A percentile compares a stretch with the other conserved stretches of the same genome.
phyloP scores from a whole-genome alignment of 192 early-diverging fungal species.

The Backusella morwellensis region DNA sequence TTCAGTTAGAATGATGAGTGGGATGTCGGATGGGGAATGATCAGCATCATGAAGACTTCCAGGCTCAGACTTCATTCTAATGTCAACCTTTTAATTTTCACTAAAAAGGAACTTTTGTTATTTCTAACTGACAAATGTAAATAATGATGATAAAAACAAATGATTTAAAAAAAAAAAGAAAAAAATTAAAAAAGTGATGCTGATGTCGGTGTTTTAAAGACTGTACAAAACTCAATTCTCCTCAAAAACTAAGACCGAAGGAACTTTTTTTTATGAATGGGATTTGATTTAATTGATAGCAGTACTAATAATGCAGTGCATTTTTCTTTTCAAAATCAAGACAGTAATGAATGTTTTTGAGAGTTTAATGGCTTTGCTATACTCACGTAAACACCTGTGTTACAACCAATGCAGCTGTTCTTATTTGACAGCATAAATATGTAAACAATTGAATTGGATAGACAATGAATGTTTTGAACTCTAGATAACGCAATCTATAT shows the following conservation, averaged over 20 bases:
- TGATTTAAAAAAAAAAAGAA: neutral
- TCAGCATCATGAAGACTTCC: constrained; percentile 1
- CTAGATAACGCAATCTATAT: no score
- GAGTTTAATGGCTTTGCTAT: neutral
- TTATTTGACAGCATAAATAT: neutral
- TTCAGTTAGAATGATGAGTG: constrained; percentile 2
- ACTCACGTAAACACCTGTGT: neutral
- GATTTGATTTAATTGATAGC: neutral
- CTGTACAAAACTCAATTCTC: neutral
- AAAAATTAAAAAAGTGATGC: neutral
- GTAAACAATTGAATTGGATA: no score
- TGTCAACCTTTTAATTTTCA: neutral
- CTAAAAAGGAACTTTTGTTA: neutral
- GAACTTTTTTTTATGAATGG: neutral
- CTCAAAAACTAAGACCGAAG: neutral
- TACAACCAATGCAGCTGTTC: neutral
- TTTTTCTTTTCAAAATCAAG: no score
- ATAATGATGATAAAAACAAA: neutral
- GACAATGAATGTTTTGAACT: no score
- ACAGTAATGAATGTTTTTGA: no score
- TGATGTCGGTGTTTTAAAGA: neutral
- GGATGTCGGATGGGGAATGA: neutral
- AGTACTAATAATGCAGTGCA: no score
- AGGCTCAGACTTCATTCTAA: neutral
- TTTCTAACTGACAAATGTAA: neutral